These are phyloP conservation scores for Trichosporon sp. DNA, from an alignment of 1,284 basidiomycete species.

Conservation along the genomic window DNA sequence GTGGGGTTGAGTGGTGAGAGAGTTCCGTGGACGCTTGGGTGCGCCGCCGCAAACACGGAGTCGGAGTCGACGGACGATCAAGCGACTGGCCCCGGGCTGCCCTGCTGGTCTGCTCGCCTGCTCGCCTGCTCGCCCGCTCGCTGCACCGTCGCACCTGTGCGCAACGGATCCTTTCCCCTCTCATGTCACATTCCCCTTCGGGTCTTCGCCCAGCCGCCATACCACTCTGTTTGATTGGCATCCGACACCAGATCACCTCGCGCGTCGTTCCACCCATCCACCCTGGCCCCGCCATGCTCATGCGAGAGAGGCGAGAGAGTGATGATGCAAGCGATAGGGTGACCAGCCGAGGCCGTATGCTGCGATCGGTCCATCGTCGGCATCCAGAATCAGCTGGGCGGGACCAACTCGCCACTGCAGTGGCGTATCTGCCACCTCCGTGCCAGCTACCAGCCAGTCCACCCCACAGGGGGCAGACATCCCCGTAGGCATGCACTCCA, in stretches of 20 bases:
- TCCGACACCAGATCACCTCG: not conserved
- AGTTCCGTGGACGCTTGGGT: not conserved
- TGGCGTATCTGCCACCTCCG: not conserved
- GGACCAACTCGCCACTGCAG: not conserved
- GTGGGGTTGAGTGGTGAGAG: not conserved
- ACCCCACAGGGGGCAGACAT: not conserved
- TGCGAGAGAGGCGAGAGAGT: not conserved
- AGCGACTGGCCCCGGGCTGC: not conserved
- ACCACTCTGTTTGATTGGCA: not conserved
- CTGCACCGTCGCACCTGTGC: not conserved
- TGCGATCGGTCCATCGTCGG: not conserved
- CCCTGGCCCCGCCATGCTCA: not conserved
- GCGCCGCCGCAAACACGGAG: not conserved
- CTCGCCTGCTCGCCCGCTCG: not conserved
- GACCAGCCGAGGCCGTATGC: not conserved
- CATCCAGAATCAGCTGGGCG: not conserved
- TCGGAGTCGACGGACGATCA: slow-evolving; percentile 2
- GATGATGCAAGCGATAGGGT: not conserved
- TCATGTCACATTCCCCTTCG: slow-evolving; percentile 10
- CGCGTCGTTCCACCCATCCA: not conserved
- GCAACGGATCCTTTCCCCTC: not conserved
- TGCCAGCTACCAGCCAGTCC: no score
- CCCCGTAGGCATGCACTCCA: not conserved
- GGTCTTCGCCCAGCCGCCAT: not conserved
- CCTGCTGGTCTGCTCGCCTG: no score